phyloP scores from a whole-genome alignment of 139 green algal genomes.

The Chlamydomonas sp. region DNA sequence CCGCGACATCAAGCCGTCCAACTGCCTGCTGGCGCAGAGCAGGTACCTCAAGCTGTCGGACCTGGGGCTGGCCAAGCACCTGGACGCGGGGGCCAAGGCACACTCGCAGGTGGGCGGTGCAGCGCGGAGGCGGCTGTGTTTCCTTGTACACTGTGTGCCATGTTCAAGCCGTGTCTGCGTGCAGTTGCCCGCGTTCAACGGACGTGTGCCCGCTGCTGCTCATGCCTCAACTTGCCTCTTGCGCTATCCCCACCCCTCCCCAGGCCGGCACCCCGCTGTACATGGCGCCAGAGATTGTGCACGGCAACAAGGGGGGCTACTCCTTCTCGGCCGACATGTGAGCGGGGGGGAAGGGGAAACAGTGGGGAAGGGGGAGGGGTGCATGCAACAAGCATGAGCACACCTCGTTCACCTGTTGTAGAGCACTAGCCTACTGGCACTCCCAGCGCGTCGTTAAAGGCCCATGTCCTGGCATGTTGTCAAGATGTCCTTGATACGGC shows the following conservation, averaged over 20 bases:
- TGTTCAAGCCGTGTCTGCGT: too few relatives aligned
- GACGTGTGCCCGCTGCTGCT: too few relatives aligned
- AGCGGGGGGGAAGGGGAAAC: background rate
- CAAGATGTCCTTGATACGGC: too few relatives aligned
- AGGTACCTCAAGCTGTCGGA: conserved; percentile 50
- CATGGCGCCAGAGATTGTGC: conserved; percentile 47
- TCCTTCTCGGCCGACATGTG: conserved; percentile 43
- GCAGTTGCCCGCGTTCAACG: too few relatives aligned
- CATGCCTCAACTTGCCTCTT: background rate
- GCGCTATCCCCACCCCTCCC: background rate
- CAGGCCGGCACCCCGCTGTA: conserved; percentile 44
- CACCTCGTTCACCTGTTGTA: too few relatives aligned
- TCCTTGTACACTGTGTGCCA: too few relatives aligned
- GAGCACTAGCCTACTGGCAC: too few relatives aligned
- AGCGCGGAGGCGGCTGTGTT: background rate
- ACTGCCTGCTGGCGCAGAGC: conserved; percentile 44
- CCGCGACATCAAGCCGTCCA: conserved; percentile 61
- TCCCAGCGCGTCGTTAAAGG: too few relatives aligned
- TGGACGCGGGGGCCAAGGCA: conserved; percentile 6
- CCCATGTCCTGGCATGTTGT: too few relatives aligned
- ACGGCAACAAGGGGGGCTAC: conserved; percentile 40
- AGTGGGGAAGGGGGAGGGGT: too few relatives aligned
- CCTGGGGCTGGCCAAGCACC: conserved; percentile 47
- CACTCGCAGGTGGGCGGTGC: conserved; percentile 23
- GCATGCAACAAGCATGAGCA: too few relatives aligned